Conservation (phyloP, 2,329 filamentous ascomycete genomes). For the Fusarium dimerum region DNA sequence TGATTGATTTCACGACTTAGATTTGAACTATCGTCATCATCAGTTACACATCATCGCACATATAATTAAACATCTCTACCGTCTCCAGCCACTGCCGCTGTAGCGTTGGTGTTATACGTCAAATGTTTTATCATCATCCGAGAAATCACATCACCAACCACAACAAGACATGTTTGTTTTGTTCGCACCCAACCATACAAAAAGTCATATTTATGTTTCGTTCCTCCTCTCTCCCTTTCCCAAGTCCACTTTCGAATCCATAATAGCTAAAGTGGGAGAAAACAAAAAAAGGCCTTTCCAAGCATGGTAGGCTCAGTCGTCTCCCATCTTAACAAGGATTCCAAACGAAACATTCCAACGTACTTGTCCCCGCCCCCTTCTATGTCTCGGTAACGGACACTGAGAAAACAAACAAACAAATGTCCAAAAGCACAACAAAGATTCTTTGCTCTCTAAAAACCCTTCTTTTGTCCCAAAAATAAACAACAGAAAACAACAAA, state of each 20-base stretch:
- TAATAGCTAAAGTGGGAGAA: no score
- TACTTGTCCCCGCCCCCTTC: no score
- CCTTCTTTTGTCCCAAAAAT: neutral
- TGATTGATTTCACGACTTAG: no score
- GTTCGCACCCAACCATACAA: neutral
- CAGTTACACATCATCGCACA: no score
- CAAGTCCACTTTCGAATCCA: neutral
- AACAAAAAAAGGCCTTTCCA: no score
- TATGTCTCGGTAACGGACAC: neutral
- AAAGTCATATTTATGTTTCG: neutral
- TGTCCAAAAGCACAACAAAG: neutral
- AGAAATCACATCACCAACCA: neutral
- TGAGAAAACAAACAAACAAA: neutral
- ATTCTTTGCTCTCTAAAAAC: neutral
- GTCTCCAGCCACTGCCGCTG: no score
- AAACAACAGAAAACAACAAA: slow-evolving; percentile 7
- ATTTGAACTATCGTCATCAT: no score
- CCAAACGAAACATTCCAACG: no score
- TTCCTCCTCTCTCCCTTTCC: neutral
- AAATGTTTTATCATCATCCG: neutral
- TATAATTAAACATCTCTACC: no score
- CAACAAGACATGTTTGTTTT: neutral
- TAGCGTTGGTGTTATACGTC: no score
- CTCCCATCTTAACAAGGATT: neutral
- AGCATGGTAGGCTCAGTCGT: no score